Conservation (phyloP, 2,329 filamentous ascomycete genomes). For the Cercospora sojina region DNA sequence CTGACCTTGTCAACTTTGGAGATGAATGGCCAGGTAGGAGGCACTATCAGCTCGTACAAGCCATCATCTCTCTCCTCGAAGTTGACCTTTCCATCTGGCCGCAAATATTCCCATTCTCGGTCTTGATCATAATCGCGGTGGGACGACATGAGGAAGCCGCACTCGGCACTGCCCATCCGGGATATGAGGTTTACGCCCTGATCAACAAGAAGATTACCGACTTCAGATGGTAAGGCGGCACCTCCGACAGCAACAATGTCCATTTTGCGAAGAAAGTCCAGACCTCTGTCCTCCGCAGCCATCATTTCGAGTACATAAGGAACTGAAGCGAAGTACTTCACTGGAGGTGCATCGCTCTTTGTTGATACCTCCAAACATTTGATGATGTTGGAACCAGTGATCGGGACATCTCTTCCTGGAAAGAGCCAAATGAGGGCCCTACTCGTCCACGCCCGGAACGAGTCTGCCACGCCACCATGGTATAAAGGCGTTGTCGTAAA, state of each 20-base stretch:
- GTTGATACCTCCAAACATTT: slow-evolving; percentile 47
- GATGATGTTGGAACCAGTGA: slow-evolving; percentile 57
- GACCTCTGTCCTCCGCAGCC: slow-evolving; percentile 44
- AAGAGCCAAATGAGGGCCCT: slow-evolving; percentile 62
- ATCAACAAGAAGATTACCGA: slow-evolving; percentile 56
- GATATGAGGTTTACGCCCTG: slow-evolving; percentile 58
- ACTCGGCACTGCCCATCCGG: slow-evolving; percentile 65
- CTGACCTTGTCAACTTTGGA: slow-evolving; percentile 55
- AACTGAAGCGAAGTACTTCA: slow-evolving; percentile 63
- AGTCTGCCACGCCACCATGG: slow-evolving; percentile 64
- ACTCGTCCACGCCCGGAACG: slow-evolving; percentile 62
- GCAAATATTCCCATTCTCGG: slow-evolving; percentile 61
- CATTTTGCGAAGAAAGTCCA: slow-evolving; percentile 52
- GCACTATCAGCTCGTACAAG: slow-evolving; percentile 57
- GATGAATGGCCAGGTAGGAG: slow-evolving; percentile 58
- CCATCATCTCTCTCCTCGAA: slow-evolving; percentile 50
- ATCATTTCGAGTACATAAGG: slow-evolving; percentile 59
- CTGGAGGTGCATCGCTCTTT: slow-evolving; percentile 31
- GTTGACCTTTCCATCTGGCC: slow-evolving; percentile 42
- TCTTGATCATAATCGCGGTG: slow-evolving; percentile 56
- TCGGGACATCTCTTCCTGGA: slow-evolving; percentile 55
- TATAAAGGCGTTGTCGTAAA: slow-evolving; percentile 67
- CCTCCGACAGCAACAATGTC: slow-evolving; percentile 64
- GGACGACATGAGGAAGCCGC: slow-evolving; percentile 64
- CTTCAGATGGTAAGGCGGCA: slow-evolving; percentile 54